Evolutionary conservation across 2,329 filamentous ascomycete species (phyloP), one percentile per base, ranked within the genome.

Genomic region (Colletotrichum paranaense): DNA sequence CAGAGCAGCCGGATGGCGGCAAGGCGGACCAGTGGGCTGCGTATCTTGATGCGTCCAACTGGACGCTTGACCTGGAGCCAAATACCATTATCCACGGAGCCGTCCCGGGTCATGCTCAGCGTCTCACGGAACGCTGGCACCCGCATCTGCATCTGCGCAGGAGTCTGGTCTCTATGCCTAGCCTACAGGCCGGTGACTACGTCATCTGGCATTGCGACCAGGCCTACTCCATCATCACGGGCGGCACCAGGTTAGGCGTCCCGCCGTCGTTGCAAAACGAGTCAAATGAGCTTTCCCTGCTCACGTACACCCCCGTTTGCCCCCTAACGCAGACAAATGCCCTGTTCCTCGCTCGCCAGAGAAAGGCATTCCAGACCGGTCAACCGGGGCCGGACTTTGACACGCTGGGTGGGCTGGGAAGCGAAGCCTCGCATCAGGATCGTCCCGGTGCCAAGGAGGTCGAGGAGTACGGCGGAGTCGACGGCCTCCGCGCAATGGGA

Each of bases 191-290:
- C 0, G 88, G 88, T 76, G 88, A 90, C 82, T 90, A 90, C 78
- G 88, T 90, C 73, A 81, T 90, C 76, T 90, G 88, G 88, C 88
- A 90, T 76, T 88, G 88, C 26, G 88, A 90, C 75, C 84, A 89
- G 73, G 86, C 88, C 8, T 90, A 90, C 79, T 87, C 88, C 76
- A 88, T 90, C 77, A 85, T 85, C 69, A 85, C 82, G 75, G 79
- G 80, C 7, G 79, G 81, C 58, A 84, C 81, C 60, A 75, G 77
- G 4, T 73, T 81, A 32, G 77, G 79, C 72, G 78, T 82, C 22
- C 80, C 76, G 1, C 75, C 59, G 16, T 70, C 72, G 4, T 53
- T 75, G 62, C 74, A 75, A 32, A 70, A 62, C 38, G 65, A 69
- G 68, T 68, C 74, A 19, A 79, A 76, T 69, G 80, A 83, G 64